phyloP scores from a whole-genome alignment of 768 basidiomycete genomes.

The Cyclocybe cylindracea region DNA sequence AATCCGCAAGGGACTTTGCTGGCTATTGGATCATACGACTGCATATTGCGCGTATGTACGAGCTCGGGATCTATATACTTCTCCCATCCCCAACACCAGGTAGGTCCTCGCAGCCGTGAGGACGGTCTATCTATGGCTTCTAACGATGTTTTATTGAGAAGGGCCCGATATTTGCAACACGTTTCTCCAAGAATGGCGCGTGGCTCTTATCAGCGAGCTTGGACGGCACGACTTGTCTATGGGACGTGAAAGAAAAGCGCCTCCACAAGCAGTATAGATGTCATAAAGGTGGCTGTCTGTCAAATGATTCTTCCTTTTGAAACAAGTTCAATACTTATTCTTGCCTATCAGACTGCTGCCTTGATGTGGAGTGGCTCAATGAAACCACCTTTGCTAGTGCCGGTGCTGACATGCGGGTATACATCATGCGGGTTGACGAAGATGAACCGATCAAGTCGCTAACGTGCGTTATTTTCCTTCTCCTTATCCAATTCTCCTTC shows the following conservation, averaged over 20 bases:
- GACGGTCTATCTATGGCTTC: constrained; percentile 6
- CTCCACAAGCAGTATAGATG: constrained; percentile 63
- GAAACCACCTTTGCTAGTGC: constrained; percentile 72
- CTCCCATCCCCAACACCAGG: constrained; percentile 64
- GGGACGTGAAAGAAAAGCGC: constrained; percentile 67
- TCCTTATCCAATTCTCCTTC: not conserved
- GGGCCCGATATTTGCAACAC: constrained; percentile 80
- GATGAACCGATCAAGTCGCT: constrained; percentile 61
- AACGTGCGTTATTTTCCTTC: constrained; percentile 41
- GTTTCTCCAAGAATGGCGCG: constrained; percentile 72
- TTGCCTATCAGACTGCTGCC: constrained; percentile 58
- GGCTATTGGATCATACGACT: constrained; percentile 79
- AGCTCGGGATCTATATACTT: constrained; percentile 63
- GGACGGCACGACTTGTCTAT: constrained; percentile 76
- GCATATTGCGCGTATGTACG: constrained; percentile 68
- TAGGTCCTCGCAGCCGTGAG: constrained; percentile 29
- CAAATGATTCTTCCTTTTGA: constrained; percentile 4
- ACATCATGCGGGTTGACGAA: constrained; percentile 58
- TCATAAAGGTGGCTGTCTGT: constrained; percentile 56
- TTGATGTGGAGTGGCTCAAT: constrained; percentile 81
- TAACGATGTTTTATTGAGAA: constrained; percentile 42
- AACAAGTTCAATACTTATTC: constrained; percentile 4
- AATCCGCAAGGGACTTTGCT: constrained; percentile 70
- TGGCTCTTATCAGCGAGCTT: constrained; percentile 78
- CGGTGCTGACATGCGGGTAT: constrained; percentile 67